These are phyloP conservation scores for Xanthoconium purpureum DNA, from an alignment of 768 basidiomycete genomes.

Conservation along the genomic window DNA sequence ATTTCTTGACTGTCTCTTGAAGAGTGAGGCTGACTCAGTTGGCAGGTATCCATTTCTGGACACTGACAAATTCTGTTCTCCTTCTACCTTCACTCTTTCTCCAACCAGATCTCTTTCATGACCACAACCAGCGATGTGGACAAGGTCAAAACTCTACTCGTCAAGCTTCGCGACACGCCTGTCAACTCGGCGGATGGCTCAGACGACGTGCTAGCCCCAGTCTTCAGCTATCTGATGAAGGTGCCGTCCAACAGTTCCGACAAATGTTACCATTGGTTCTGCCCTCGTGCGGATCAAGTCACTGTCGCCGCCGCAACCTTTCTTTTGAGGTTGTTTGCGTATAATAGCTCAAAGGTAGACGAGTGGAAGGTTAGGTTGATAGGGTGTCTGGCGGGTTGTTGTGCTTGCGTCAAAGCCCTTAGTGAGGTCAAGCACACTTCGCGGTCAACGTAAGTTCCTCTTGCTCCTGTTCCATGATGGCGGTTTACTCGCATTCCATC, in stretches of 20 bases:
- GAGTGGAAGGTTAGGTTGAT: slow-evolving; percentile 61
- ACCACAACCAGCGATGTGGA: slow-evolving; percentile 23
- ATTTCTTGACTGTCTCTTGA: slow-evolving; percentile 33
- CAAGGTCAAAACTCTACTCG: slow-evolving; percentile 50
- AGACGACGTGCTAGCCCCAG: slow-evolving; percentile 45
- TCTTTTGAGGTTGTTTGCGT: slow-evolving; percentile 79
- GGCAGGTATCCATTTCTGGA: slow-evolving; percentile 16
- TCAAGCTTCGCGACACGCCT: slow-evolving; percentile 55
- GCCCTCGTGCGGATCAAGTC: slow-evolving; percentile 52
- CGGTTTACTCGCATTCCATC: slow-evolving; percentile 6
- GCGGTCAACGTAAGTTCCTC: slow-evolving; percentile 63
- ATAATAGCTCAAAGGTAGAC: slow-evolving; percentile 54
- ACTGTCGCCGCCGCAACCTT: slow-evolving; percentile 73
- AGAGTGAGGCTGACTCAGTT: slow-evolving; percentile 4
- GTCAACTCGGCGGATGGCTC: slow-evolving; percentile 47
- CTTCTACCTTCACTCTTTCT: background rate
- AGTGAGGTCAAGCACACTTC: slow-evolving; percentile 63
- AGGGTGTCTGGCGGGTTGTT: slow-evolving; percentile 58
- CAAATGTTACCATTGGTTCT: slow-evolving; percentile 74
- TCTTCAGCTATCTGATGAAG: slow-evolving; percentile 56
- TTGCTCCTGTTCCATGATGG: background rate
- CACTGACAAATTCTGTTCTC: background rate
- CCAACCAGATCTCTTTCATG: slow-evolving; percentile 17
- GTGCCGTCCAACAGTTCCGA: slow-evolving; percentile 38
- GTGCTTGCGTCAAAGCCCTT: slow-evolving; percentile 66